Evolutionary conservation across 2,329 filamentous ascomycete species (phyloP).

Genomic region (Penicillium sp.): DNA sequence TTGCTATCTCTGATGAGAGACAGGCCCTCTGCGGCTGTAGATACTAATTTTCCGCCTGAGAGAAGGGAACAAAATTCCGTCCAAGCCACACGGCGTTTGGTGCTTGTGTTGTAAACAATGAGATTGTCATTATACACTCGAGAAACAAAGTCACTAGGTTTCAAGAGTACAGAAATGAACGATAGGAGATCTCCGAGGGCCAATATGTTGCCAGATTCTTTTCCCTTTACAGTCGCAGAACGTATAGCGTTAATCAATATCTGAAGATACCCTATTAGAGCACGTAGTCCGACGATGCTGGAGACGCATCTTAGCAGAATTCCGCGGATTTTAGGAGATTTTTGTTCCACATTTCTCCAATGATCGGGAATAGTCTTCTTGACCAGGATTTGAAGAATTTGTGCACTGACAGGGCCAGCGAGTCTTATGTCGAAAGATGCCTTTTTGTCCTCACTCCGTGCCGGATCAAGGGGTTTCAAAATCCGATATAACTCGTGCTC

Average conservation of each 20-base stretch:
- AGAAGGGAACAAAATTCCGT: conserved; percentile 58
- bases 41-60: conserved; percentile 58
- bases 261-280: conserved; percentile 67
- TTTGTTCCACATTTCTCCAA: conserved; percentile 60
- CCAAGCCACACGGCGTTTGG: conserved; percentile 56
- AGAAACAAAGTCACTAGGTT: conserved; percentile 39
- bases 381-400: conserved; percentile 71
- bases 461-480: conserved; percentile 35
- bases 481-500: conserved; percentile 27
- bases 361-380: conserved; percentile 75
- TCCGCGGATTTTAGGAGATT: conserved; percentile 29
- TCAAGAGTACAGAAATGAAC: conserved; percentile 40
- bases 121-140: conserved; percentile 46
- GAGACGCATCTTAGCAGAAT: conserved; percentile 61
- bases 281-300: conserved; percentile 73
- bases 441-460: conserved; percentile 20
- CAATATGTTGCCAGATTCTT: conserved; percentile 31
- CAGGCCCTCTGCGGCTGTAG: conserved; percentile 54
- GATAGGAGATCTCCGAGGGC: conserved; percentile 33
- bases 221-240: conserved; percentile 23
- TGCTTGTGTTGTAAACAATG: conserved; percentile 34
- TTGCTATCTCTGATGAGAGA: conserved; percentile 31
- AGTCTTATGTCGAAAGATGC: conserved; percentile 54
- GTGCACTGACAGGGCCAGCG: conserved; percentile 65
- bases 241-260: conserved; percentile 46